Evolutionary conservation across 192 early-diverging fungal genomes (phyloP).

Genomic region (Coemansia reversa): DNA sequence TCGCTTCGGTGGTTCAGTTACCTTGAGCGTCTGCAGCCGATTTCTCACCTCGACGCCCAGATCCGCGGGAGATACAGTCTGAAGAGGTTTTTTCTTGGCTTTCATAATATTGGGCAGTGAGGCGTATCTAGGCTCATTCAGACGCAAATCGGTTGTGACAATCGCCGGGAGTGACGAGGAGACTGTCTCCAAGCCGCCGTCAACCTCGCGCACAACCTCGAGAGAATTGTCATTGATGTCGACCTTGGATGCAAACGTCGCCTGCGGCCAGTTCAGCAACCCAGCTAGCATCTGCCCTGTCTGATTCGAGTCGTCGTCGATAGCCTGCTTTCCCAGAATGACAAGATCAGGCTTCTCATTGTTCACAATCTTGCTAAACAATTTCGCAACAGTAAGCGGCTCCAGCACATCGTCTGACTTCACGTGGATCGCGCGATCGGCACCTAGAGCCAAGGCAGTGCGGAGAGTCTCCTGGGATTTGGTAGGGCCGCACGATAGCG

Average conservation of each 20-base stretch:
- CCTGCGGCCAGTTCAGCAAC: conserved; percentile 91
- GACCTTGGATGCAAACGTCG: conserved; percentile 96
- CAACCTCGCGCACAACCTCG: conserved; percentile 92
- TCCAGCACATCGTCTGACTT: conserved; percentile 79
- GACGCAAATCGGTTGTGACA: conserved; percentile 90
- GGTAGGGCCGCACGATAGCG: conserved; percentile 82
- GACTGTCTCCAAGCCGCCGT: conserved; percentile 95
- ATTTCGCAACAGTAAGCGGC: conserved; percentile 89
- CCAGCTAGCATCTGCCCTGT: conserved; percentile 99
- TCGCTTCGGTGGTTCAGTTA: conserved; percentile 90
- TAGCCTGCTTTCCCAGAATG: conserved; percentile 98
- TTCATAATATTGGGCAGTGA: conserved; percentile 96
- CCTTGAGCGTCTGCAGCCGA: conserved; percentile 83
- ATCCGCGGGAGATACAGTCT: conserved; percentile 71
- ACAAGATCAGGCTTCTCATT: conserved; percentile 93
- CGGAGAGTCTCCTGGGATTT: conserved; percentile 91
- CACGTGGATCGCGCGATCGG: conserved; percentile 92
- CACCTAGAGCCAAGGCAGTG: conserved; percentile 97
- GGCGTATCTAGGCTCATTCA: conserved; percentile 95
- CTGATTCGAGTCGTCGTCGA: conserved; percentile 97
- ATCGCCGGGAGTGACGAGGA: conserved; percentile 82
- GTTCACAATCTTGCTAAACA: conserved; percentile 82
- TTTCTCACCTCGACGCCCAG: conserved; percentile 83
- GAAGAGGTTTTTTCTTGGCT: conserved; percentile 97
- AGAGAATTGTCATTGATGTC: conserved; percentile 68